phyloP scores from a whole-genome alignment of 768 basidiomycete species.

The Terana coerulea region DNA sequence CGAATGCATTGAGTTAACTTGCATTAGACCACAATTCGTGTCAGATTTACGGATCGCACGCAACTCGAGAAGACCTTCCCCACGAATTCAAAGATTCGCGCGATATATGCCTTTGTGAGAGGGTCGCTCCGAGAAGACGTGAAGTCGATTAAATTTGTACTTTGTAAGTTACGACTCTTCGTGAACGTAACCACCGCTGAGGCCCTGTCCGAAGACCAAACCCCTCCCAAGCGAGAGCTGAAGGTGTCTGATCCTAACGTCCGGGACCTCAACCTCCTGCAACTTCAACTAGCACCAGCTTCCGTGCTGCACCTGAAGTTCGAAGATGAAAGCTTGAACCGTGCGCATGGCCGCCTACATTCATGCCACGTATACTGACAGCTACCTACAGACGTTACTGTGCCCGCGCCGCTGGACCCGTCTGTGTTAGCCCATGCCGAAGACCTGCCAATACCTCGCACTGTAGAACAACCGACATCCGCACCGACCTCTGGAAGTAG shows the following conservation, averaged over 20 bases:
- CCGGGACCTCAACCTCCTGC: slow-evolving; percentile 59
- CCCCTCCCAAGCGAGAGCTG: slow-evolving; percentile 78
- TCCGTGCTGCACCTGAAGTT: slow-evolving; percentile 76
- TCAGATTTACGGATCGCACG: slow-evolving; percentile 78
- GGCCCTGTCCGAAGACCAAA: slow-evolving; percentile 51
- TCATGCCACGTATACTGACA: neutral
- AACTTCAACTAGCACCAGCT: slow-evolving; percentile 76
- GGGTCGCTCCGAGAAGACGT: slow-evolving; percentile 68
- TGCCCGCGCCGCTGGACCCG: slow-evolving; percentile 62
- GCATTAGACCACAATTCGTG: slow-evolving; percentile 70
- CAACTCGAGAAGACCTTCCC: slow-evolving; percentile 77
- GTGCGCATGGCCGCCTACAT: slow-evolving; percentile 33
- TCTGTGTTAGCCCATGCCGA: slow-evolving; percentile 54
- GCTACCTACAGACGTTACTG: slow-evolving; percentile 40
- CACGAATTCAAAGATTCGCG: slow-evolving; percentile 74
- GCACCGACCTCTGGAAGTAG: slow-evolving; percentile 2
- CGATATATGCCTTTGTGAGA: slow-evolving; percentile 84
- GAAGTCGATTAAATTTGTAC: slow-evolving; percentile 74
- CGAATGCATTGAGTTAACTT: neutral
- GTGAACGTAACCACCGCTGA: neutral
- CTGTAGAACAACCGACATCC: slow-evolving; percentile 26
- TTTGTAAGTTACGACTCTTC: slow-evolving; percentile 54
- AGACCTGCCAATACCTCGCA: slow-evolving; percentile 62
- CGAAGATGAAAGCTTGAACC: slow-evolving; percentile 65
- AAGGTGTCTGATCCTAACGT: slow-evolving; percentile 76